These are phyloP conservation scores for Filobasidium uniguttulatum DNA, from an alignment of 1,284 basidiomycete genomes.

Conservation along the genomic window DNA sequence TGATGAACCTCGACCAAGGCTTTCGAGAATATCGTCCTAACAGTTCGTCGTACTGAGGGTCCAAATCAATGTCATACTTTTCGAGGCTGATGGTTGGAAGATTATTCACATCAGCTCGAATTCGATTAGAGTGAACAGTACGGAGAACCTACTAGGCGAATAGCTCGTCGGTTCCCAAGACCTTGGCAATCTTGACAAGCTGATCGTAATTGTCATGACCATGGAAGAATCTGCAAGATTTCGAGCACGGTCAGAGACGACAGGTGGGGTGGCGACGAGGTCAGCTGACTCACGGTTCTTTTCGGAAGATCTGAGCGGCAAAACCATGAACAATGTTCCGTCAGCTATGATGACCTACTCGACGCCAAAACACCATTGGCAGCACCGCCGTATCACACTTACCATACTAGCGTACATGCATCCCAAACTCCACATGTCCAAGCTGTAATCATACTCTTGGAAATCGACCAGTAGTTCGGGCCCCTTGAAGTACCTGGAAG, in stretches of 20 bases:
- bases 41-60: conserved; percentile 78
- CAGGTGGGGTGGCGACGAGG: background rate
- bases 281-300: conserved; percentile 53
- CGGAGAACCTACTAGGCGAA: conserved; percentile 45
- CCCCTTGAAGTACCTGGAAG: conserved; percentile 95
- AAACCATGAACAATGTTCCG: background rate
- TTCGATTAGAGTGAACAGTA: background rate
- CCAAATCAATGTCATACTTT: conserved; percentile 86
- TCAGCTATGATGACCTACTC: background rate
- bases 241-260: background rate
- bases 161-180: conserved; percentile 89
- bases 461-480: conserved; percentile 96
- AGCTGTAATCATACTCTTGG: conserved; percentile 91
- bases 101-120: background rate
- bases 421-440: conserved; percentile 97
- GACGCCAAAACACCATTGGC: background rate
- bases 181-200: conserved; percentile 94
- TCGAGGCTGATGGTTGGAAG: conserved; percentile 43
- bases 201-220: conserved; percentile 99
- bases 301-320: conserved; percentile 77
- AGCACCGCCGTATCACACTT: conserved; percentile 20
- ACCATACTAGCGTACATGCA: conserved; percentile 99
- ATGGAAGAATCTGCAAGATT: conserved; percentile 66
- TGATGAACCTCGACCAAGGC: conserved; percentile 86
- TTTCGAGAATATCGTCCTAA: conserved; percentile 83